Evolutionary conservation across 78 protist species (phyloP).

Genomic region (Dictyostelium brefeldianum): DNA sequence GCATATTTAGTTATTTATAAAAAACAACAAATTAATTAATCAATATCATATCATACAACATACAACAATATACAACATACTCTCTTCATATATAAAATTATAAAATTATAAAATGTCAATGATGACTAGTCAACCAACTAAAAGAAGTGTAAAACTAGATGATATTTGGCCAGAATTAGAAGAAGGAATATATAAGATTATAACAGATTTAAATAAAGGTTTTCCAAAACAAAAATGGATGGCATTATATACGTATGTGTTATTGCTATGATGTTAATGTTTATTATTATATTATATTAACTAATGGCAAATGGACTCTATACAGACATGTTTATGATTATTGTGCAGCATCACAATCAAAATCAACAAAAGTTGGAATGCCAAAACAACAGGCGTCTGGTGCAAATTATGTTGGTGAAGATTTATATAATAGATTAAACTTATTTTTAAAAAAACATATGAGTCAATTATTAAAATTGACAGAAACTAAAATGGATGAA

Average conservation of each 20-base stretch:
- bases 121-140: background rate
- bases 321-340: constrained; percentile 83
- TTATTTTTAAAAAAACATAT: constrained; percentile 68
- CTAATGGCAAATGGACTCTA: too few relatives aligned
- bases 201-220: constrained; percentile 65
- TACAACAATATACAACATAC: background rate
- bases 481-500: constrained; percentile 80
- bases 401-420: constrained; percentile 88
- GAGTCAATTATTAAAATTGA: constrained; percentile 70
- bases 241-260: constrained; percentile 84
- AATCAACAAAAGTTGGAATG: constrained; percentile 16
- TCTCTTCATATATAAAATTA: background rate
- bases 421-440: constrained; percentile 72
- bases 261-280: background rate
- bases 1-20: too few relatives aligned
- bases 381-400: constrained; percentile 69
- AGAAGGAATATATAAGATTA: constrained; percentile 62
- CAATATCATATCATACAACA: too few relatives aligned
- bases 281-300: background rate
- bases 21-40: background rate
- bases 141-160: constrained; percentile 69
- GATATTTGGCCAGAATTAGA: constrained; percentile 87
- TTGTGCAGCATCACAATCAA: constrained; percentile 86
- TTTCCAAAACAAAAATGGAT: constrained; percentile 81
- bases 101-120: constrained; percentile 13